These are phyloP conservation scores for Nothopassalora personata DNA, from an alignment of 2,329 filamentous ascomycete genomes.

Conservation along the genomic window DNA sequence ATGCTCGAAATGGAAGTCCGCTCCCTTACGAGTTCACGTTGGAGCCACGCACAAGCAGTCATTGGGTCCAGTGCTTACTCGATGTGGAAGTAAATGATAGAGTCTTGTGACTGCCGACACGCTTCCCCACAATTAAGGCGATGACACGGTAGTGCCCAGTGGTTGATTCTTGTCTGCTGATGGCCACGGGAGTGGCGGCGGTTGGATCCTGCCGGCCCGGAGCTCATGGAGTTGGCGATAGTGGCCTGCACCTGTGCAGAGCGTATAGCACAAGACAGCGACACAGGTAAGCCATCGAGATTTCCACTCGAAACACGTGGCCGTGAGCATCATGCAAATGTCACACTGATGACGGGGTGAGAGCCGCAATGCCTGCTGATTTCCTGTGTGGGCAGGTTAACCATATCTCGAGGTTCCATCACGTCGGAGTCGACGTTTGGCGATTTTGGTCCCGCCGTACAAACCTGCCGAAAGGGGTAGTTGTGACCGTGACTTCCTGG, in stretches of 20 bases:
- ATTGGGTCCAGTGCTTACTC: not conserved
- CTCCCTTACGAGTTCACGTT: not conserved
- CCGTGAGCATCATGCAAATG: not conserved
- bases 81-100: not conserved
- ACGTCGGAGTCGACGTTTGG: not conserved
- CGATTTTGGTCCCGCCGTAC: not conserved
- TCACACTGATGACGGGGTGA: not conserved
- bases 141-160: not conserved
- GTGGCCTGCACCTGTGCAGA: not conserved
- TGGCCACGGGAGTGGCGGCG: not conserved
- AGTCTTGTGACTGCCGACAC: not conserved
- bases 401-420: not conserved
- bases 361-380: not conserved
- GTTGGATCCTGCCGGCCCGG: not conserved
- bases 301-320: not conserved
- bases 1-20: constrained; percentile 1
- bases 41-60: not conserved
- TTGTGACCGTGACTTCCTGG: not conserved
- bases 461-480: not conserved
- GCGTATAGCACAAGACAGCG: not conserved
- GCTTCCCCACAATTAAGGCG: not conserved
- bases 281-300: not conserved
- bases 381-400: not conserved
- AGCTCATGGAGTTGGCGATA: not conserved
- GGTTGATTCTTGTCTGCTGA: not conserved